Conservation (phyloP, 495 filamentous ascomycete species). For the Trichocladium antarcticum region DNA sequence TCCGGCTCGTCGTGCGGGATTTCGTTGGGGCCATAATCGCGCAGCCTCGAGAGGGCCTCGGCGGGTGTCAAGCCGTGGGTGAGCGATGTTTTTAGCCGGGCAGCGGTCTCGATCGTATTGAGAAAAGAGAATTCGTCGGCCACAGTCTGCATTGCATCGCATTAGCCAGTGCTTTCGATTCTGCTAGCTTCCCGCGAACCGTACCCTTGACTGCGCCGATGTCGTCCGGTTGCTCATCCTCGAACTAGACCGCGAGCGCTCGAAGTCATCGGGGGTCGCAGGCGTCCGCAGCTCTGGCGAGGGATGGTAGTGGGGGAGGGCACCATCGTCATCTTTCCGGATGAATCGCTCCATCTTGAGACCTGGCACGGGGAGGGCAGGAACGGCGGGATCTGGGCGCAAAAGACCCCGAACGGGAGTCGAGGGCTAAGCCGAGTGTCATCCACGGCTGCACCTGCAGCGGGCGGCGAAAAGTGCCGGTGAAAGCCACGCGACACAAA, state of each 20-base stretch:
- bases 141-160: conserved; percentile 23
- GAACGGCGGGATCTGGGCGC: conserved; percentile 11
- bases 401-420: conserved; percentile 18
- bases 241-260: conserved; percentile 27
- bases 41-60: conserved; percentile 67
- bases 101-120: conserved; percentile 63
- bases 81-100: conserved; percentile 71
- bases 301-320: conserved; percentile 27
- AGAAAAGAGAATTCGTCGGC: conserved; percentile 49
- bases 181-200: background rate
- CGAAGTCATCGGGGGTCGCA: conserved; percentile 13
- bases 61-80: conserved; percentile 65
- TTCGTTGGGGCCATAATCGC: conserved; percentile 82
- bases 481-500: background rate
- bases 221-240: conserved; percentile 29
- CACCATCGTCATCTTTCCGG: conserved; percentile 25
- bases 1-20: conserved; percentile 88
- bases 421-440: conserved; percentile 16
- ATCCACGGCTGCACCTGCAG: conserved; percentile 12
- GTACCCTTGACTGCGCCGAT: conserved; percentile 39
- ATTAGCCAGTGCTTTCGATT: conserved; percentile 1
- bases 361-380: background rate
- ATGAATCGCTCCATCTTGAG: conserved; percentile 24
- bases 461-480: background rate
- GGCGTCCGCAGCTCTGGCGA: conserved; percentile 11